Evolutionary conservation across 192 early-diverging fungal species (phyloP), one percentile per base, ranked within the genome.

Genomic region (Allomyces macrogynus): DNA sequence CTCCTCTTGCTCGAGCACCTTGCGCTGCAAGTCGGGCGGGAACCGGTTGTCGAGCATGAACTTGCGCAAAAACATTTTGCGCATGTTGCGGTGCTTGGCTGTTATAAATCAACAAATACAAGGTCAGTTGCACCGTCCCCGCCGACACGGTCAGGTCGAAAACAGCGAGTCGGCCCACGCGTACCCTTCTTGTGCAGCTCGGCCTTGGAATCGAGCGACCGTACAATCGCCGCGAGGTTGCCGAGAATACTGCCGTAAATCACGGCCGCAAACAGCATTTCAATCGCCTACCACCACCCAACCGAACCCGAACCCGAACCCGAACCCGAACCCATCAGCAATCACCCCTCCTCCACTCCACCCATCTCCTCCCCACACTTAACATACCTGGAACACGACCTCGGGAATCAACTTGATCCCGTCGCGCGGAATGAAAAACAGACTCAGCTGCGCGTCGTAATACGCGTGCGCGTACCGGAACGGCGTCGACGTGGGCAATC

Each of bases 1-100:
- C 25, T 70, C 32, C 27, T 70, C 60, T 4, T 70, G 67, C 22
- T 60, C 25, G 22, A 62, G 24, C 12, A 70, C 57, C 18, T 62
- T 68, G 49, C 16, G 12, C 20, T 57, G 49, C 16, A 57, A n/a
- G 20, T 57, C 49, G 1, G 49, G 49, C 20, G 49, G 49, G 49
- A 57, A 57, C 20, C 20, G 12, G 49, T 57, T 20, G 5, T 57
- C 49, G 16, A 20, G 12, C 49, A 57, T 57, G 12, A 20, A 57
- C 49, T 57, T 14, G 49, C 20, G 49, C 49, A 57, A n/a, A n/a
- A 57, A n/a, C 49, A 57, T 57, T 57, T 57, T 57, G 20, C 20
- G 49, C 16, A 20, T 20, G 20, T n/a, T 57, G 16, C 49, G 49
- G 12, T 14, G 16, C 20, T 57, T 57, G 49, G 20, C 49, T 57